Base-by-base conservation (phyloP, 1,284 basidiomycete species). In the Megacollybia platyphylla region DNA sequence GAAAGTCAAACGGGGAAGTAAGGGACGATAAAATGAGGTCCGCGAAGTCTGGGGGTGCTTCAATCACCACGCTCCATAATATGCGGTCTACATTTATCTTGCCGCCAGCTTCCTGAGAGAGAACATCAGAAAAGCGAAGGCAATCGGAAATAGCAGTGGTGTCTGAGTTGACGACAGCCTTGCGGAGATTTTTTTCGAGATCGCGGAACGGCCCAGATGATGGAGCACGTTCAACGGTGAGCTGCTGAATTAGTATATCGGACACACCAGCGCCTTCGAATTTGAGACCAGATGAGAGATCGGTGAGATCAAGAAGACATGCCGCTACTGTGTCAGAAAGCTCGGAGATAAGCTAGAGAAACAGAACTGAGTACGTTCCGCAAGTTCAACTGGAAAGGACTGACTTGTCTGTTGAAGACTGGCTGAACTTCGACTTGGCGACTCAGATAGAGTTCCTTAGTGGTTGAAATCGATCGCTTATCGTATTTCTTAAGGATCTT, bases 401-500 rank as follows among this genome's bases (percentile, higher is more conserved):
- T 32, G 44, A 85, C 86, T 69, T 97, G 92, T 63, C 96, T 76
- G 58, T 97, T 96, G 64, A 97, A 97, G 37, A 92, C 91, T 3
- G 94, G 96, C 57, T 98, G 96, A 9, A 97, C 89, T 52, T 99
- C 96, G 8, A 99, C 94, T 61, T 98, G 96, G 29, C 96, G 81
- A 41, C 91, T 80, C 29, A 99, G 77, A 61, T 98, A 98, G 8
- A 98, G 71, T 59, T 99, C 96, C 61, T 96, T 97, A 11, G 87
- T 97, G 29, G 84, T 86, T 10, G 85, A 92, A 50, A 87, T 97
- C 32, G 87, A 92, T 44, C 89, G 78, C 64, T 98, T 99, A 65
- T 98, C 96, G 78, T 92, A 99, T 59, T 99, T 99, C 57, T 99
- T 98, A 49, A 97, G 64, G 43, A 99, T 98, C 62, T 98, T 98